These are phyloP conservation scores for Chaetomiaceae sp. DNA, from an alignment of 2,329 filamentous ascomycete genomes.

Conservation along the genomic window DNA sequence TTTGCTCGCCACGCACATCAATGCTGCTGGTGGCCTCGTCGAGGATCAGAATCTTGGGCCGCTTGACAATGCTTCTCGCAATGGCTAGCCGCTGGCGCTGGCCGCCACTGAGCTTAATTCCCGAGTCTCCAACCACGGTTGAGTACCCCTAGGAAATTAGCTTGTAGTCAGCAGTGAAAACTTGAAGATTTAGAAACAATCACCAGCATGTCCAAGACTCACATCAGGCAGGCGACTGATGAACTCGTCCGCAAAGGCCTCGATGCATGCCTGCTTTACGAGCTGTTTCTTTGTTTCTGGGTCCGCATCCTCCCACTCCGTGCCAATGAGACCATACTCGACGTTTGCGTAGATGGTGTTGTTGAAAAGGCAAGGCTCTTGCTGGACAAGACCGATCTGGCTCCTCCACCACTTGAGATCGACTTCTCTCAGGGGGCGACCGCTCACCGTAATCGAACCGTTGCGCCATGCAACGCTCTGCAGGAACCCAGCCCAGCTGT, in stretches of 20 bases:
- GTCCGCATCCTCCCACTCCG: conserved; percentile 35
- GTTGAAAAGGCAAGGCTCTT: conserved; percentile 43
- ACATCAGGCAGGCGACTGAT: conserved; percentile 58
- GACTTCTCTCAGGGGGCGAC: conserved; percentile 38
- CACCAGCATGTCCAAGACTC: too few relatives aligned
- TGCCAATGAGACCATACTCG: conserved; percentile 45
- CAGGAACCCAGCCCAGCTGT: neutral
- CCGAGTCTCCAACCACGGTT: conserved; percentile 72
- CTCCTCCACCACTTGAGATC: conserved; percentile 56
- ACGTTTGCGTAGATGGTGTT: conserved; percentile 51
- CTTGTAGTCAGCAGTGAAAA: too few relatives aligned
- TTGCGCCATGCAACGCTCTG: conserved; percentile 27
- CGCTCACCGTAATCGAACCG: conserved; percentile 25
- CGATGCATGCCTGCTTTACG: conserved; percentile 60
- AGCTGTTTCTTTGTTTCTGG: conserved; percentile 46
- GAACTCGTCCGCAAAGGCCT: conserved; percentile 67
- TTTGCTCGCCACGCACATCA: conserved; percentile 41
- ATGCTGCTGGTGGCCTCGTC: conserved; percentile 41
- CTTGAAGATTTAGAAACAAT: too few relatives aligned
- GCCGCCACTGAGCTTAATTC: conserved; percentile 68
- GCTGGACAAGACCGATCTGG: conserved; percentile 42
- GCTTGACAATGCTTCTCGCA: conserved; percentile 29
- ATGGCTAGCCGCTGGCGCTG: conserved; percentile 77
- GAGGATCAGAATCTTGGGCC: conserved; percentile 30
- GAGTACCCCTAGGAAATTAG: conserved; percentile 56